Base-by-base conservation (phyloP, 1,284 basidiomycete species). In the Melampsora americana region DNA sequence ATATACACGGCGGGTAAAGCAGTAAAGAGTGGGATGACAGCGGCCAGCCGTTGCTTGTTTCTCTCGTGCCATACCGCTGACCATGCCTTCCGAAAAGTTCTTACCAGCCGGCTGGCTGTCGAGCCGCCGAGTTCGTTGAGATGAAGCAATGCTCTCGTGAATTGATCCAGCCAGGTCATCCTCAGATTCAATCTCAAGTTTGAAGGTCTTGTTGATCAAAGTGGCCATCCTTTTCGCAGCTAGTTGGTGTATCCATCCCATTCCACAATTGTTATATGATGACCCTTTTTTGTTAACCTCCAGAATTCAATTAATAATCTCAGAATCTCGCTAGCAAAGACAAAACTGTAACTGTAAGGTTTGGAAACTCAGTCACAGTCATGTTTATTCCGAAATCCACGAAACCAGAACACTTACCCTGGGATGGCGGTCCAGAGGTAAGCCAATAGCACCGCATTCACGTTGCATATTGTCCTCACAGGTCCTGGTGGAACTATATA, bases 361-460 rank as follows among this genome's bases (percentile, higher is more conserved):
- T 42, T 48, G 16, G 39, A 62, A 35, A 62, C 23, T 28, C 53
- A n/a, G 5, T 23, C 28, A 59, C 23, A 59, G 1, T 59, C 28
- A 23, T 59, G 9, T 50, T 48, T 20, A 26, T 20, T 69, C 18
- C 59, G 35, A 26, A 42, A 4, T 70, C 11, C 1, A 9, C 42
- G 14, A 23, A 53, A n/a, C n/a, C 12, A 48, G 26, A 23, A 20
- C 14, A 42, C 66, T 1, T 68, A 69, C 56, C 65, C 73, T n/a
- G 66, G 73, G 20, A 76, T 39, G 12, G 28, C 56, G 42, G 59
- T 69, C 73, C 66, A 68, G 44, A 68, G 46, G 50, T 76, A 76
- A 62, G 73, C 53, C 30, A 69, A 26, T n/a, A 76, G 59, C 46
- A 76, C 59, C 1, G 73, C 73, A 64, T 76, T 76, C 39, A 69